Evolutionary conservation across 352 stramenopile species (phyloP).

Genomic region (Phytophthora nicotianae): DNA sequence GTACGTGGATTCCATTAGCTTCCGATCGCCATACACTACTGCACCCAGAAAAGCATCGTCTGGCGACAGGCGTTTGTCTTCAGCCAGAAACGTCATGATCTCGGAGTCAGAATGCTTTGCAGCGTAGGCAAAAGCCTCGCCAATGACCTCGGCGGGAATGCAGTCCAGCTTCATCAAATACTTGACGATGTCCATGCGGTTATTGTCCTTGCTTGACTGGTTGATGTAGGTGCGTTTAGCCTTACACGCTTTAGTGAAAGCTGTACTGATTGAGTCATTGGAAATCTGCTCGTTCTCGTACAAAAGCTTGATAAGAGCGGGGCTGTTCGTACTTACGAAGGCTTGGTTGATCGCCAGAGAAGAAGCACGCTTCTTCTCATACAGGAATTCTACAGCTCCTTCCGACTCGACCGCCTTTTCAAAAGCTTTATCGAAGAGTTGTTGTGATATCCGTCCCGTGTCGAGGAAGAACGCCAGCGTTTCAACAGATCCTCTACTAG

Average conservation of each 20-base stretch:
- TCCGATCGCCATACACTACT: neutral
- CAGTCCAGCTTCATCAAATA: constrained; percentile 2
- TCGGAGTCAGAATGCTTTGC: neutral
- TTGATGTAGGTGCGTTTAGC: neutral
- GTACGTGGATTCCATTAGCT: neutral
- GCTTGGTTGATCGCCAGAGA: neutral
- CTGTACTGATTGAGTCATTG: neutral
- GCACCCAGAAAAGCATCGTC: neutral
- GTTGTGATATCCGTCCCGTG: neutral
- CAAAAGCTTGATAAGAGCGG: neutral
- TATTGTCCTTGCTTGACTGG: neutral
- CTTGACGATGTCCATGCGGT: neutral
- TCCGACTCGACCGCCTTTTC: neutral
- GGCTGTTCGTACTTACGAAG: neutral
- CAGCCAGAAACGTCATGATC: neutral
- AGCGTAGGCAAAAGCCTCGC: constrained; percentile 1
- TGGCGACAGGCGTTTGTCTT: neutral
- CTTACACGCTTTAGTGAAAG: neutral
- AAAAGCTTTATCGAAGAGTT: neutral
- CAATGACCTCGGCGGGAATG: neutral
- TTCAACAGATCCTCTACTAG: neutral
- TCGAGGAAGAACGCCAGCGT: neutral
- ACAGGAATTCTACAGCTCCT: neutral
- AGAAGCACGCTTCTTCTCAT: neutral
- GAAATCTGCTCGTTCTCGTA: neutral